Conservation (phyloP, 1,284 basidiomycete genomes). For the Cutaneotrichosporon cavernicola region DNA sequence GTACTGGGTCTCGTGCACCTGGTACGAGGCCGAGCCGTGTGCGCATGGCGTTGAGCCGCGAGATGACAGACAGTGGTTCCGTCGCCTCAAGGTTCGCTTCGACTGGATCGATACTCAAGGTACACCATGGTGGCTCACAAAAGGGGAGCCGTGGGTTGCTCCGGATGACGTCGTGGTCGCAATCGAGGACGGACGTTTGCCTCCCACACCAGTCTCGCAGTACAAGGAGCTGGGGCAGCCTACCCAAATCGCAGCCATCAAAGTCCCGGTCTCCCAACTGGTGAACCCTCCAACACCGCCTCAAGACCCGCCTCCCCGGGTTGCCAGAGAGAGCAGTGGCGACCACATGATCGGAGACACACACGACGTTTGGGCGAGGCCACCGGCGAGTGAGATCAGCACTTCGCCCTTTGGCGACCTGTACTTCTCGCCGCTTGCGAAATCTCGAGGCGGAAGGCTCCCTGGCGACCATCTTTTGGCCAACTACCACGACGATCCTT, state of each 20-base stretch:
- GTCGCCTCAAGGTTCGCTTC: constrained; percentile 47
- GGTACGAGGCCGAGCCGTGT: constrained; percentile 44
- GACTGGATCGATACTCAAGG: constrained; percentile 48
- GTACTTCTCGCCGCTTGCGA: not conserved
- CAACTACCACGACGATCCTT: not conserved
- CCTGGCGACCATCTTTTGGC: constrained; percentile 7
- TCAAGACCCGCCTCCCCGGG: not conserved
- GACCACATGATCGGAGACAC: not conserved
- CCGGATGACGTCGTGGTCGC: not conserved
- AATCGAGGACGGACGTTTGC: not conserved
- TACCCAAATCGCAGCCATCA: not conserved
- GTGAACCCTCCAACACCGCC: not conserved
- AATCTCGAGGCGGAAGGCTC: not conserved
- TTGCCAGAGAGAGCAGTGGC: not conserved
- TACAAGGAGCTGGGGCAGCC: not conserved
- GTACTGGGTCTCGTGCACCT: constrained; percentile 46
- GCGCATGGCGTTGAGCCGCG: constrained; percentile 23
- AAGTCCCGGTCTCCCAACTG: not conserved
- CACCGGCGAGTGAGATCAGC: not conserved
- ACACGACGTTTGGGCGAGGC: not conserved
- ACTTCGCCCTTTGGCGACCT: not conserved
- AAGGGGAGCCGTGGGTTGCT: constrained; percentile 13
- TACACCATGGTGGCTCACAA: constrained; percentile 41
- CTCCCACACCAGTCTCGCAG: not conserved
- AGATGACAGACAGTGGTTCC: constrained; percentile 29